Conservation (phyloP, 1,139 yeast species). For the Candida tropicalis region DNA sequence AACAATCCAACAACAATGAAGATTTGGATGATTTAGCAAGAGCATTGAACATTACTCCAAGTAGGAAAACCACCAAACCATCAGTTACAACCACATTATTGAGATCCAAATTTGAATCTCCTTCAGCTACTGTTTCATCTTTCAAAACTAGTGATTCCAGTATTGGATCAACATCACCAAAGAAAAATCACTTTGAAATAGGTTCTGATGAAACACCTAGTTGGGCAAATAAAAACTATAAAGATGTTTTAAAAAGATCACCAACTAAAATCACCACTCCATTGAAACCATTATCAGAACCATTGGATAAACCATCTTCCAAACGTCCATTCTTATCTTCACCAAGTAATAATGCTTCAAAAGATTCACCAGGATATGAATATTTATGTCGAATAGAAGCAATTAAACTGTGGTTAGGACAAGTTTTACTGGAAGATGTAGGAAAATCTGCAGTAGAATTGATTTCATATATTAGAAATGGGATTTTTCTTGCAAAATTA, state of each 20-base stretch:
- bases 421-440: conserved; percentile 51
- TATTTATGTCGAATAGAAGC: conserved; percentile 88
- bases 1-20: conserved; percentile 20
- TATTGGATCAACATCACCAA: conserved; percentile 22
- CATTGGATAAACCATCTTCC: conserved; percentile 17
- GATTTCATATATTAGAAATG: conserved; percentile 67
- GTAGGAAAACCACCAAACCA: conserved; percentile 1
- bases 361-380: conserved; percentile 58
- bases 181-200: conserved; percentile 19
- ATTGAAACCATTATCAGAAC: conserved; percentile 20
- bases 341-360: conserved; percentile 32
- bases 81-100: conserved; percentile 35
- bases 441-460: conserved; percentile 55
- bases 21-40: conserved; percentile 46
- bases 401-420: conserved; percentile 60
- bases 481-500: conserved; percentile 81
- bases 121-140: conserved; percentile 48
- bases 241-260: conserved; percentile 20
- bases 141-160: conserved; percentile 33
- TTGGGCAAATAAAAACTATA: conserved; percentile 27
- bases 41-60: conserved; percentile 35
- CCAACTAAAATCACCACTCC: conserved; percentile 15
- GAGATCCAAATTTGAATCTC: conserved; percentile 43
- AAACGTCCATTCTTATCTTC: conserved; percentile 27
- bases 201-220: conserved; percentile 23